Percentiles rank a stretch among this genome's conserved stretches.
phyloP scores from a whole-genome alignment of 2,329 filamentous ascomycete genomes.

The Ceratocystis alfenasii region DNA sequence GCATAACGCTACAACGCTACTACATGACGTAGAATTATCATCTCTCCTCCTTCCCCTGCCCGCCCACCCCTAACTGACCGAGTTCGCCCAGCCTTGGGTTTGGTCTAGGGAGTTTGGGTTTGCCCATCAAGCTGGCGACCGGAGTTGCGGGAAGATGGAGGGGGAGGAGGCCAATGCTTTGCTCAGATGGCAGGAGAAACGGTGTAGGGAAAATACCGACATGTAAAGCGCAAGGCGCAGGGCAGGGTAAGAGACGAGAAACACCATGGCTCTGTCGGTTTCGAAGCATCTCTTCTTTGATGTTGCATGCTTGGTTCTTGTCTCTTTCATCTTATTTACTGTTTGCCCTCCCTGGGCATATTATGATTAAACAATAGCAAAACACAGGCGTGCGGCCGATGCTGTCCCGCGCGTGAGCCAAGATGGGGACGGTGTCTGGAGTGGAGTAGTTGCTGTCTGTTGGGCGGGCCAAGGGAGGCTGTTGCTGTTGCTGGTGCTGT shows the following conservation, averaged over 20 bases:
- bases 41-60: background rate
- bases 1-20: background rate
- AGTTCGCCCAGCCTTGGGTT: background rate
- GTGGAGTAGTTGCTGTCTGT: background rate
- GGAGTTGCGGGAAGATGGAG: background rate
- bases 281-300: background rate
- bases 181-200: slow-evolving; percentile 4
- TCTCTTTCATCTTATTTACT: background rate
- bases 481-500: background rate
- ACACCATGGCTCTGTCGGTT: background rate
- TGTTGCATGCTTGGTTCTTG: background rate
- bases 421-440: background rate
- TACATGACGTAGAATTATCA: background rate
- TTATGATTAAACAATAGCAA: background rate
- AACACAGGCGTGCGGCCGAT: background rate
- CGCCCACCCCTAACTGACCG: background rate
- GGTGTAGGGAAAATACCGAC: background rate
- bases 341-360: background rate
- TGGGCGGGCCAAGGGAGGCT: background rate
- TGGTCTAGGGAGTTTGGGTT: background rate
- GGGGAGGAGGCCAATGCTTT: background rate
- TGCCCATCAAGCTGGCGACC: no score
- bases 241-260: background rate
- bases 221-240: no score
- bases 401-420: background rate